phyloP scores from a whole-genome alignment of 2,329 filamentous ascomycete species.

The Phyllosticta capitalensis region DNA sequence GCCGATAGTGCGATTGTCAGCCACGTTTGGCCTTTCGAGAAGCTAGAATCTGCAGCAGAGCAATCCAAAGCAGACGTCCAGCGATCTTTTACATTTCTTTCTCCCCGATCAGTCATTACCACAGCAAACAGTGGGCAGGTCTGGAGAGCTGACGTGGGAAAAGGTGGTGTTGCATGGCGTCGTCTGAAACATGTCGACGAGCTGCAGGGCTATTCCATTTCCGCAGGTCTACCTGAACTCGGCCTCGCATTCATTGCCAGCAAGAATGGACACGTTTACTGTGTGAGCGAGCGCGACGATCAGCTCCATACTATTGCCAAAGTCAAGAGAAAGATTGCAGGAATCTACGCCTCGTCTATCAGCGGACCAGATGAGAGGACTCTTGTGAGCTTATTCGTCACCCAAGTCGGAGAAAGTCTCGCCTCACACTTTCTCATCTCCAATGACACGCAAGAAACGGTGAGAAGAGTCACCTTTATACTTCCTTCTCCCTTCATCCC shows the following conservation, averaged over 20 bases:
- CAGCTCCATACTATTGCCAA: conserved; percentile 19
- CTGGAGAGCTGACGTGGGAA: conserved; percentile 10
- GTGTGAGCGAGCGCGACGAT: conserved; percentile 20
- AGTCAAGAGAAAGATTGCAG: conserved; percentile 31
- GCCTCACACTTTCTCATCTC: conserved; percentile 20
- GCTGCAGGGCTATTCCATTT: conserved; percentile 40
- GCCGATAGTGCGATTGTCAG: conserved; percentile 59
- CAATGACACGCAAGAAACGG: background rate
- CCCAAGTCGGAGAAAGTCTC: conserved; percentile 26
- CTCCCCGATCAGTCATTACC: background rate
- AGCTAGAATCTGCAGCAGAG: conserved; percentile 3
- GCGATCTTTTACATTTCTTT: conserved; percentile 6
- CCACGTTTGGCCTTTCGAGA: conserved; percentile 2
- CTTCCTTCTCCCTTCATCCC: conserved; percentile 39
- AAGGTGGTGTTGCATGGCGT: conserved; percentile 15
- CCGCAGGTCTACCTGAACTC: conserved; percentile 27
- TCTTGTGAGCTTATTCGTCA: conserved; percentile 26
- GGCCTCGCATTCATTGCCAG: conserved; percentile 39
- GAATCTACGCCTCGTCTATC: conserved; percentile 23
- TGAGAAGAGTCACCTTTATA: conserved; percentile 2
- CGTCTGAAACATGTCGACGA: conserved; percentile 26
- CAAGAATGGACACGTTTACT: conserved; percentile 33
- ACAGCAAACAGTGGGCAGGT: conserved; percentile 52
- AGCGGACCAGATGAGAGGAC: background rate
- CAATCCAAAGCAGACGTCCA: conserved; percentile 6